Percentiles rank a stretch among this genome's conserved stretches.
These are phyloP conservation scores for Poterioochromonas sp. DNA, from an alignment of 352 stramenopile species.

Conservation along the genomic window DNA sequence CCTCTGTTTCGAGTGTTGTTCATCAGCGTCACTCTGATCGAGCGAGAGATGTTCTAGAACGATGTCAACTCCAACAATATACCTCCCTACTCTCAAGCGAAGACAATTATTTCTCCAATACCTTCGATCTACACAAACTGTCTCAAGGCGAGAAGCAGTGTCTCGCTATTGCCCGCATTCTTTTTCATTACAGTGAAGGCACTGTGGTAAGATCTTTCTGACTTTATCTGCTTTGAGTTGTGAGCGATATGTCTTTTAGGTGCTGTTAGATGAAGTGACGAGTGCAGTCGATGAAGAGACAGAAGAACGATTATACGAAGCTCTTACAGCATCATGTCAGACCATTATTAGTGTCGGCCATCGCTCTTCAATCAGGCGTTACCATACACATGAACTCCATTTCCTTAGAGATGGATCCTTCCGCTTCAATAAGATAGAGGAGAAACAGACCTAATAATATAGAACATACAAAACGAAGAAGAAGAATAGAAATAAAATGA, in stretches of 20 bases:
- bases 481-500: too few relatives aligned
- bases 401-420: background rate
- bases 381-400: background rate
- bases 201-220: background rate
- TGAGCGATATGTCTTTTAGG: background rate
- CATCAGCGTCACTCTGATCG: background rate
- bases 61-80: too few relatives aligned
- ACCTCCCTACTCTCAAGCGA: too few relatives aligned
- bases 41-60: too few relatives aligned
- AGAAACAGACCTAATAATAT: too few relatives aligned
- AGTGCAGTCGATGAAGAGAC: constrained; percentile 3
- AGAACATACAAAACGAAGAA: too few relatives aligned
- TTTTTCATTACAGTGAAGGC: background rate
- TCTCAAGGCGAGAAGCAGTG: background rate
- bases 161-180: background rate
- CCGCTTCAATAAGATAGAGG: background rate
- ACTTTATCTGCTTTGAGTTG: background rate
- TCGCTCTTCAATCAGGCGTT: background rate
- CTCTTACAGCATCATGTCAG: background rate
- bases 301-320: background rate
- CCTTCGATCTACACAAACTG: background rate
- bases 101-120: background rate
- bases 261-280: constrained; percentile 7
- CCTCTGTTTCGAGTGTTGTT: too few relatives aligned
- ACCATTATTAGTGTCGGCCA: background rate